Conservation (phyloP, 108 stramenopile genomes). For the Conticribra weissflogii region DNA sequence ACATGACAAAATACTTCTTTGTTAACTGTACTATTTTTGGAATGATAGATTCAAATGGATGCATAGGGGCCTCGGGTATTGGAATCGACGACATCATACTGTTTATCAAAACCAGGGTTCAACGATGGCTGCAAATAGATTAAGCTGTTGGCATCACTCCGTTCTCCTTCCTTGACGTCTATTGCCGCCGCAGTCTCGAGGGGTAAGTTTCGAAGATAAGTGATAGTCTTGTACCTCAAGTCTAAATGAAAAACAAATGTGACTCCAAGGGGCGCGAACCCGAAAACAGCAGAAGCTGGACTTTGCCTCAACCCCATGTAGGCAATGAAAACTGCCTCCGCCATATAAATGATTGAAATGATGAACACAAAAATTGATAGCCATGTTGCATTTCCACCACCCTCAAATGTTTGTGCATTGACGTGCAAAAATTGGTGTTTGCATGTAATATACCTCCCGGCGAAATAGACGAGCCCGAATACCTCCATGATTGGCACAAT, state of each 20-base stretch:
- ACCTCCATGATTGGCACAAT: slow-evolving; percentile 43
- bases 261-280: slow-evolving; percentile 15
- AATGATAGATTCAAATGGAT: too few relatives aligned
- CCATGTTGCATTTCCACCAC: slow-evolving; percentile 28
- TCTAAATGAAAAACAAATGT: slow-evolving; percentile 18
- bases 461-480: slow-evolving; percentile 28
- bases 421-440: slow-evolving; percentile 44
- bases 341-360: slow-evolving; percentile 36
- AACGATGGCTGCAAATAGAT: not conserved
- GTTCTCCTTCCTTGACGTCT: slow-evolving; percentile 34
- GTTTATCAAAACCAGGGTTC: not conserved
- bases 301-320: slow-evolving; percentile 35
- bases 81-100: too few relatives aligned
- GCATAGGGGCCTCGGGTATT: too few relatives aligned
- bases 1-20: too few relatives aligned
- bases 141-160: not conserved
- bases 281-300: slow-evolving; percentile 15
- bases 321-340: slow-evolving; percentile 26
- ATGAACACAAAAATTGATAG: slow-evolving; percentile 23
- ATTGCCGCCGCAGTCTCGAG: slow-evolving; percentile 22
- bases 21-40: too few relatives aligned
- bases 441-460: slow-evolving; percentile 18
- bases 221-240: slow-evolving; percentile 13
- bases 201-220: slow-evolving; percentile 6
- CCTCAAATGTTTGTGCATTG: slow-evolving; percentile 29